These are phyloP conservation scores for Dendrostoma leiphaemia DNA, from an alignment of 2,329 filamentous ascomycete species.

Conservation along the genomic window DNA sequence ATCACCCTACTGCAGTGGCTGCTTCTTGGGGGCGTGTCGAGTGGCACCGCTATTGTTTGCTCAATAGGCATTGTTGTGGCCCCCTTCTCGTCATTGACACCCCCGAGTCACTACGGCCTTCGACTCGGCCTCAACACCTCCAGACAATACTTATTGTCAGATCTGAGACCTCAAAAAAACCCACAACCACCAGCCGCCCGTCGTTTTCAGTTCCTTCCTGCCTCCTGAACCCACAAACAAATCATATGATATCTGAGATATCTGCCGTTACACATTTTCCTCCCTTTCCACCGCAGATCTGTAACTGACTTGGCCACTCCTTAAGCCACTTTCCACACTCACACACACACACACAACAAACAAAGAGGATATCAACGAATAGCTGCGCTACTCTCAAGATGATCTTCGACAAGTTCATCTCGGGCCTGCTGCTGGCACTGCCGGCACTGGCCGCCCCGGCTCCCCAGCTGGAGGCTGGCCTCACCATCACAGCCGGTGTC, in stretches of 20 bases:
- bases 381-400: constrained; percentile 19
- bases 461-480: too few relatives aligned
- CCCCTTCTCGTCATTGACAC: not conserved
- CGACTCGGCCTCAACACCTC: too few relatives aligned
- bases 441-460: constrained; percentile 18
- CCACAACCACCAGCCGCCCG: not conserved
- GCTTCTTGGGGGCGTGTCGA: too few relatives aligned
- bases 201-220: not conserved
- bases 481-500: not conserved
- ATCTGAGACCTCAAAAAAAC: not conserved
- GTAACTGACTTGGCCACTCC: not conserved
- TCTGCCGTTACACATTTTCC: not conserved
- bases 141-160: not conserved
- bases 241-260: too few relatives aligned
- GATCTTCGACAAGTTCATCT: constrained; percentile 18
- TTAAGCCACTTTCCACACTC: not conserved
- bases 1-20: too few relatives aligned
- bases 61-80: not conserved
- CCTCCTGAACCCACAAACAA: not conserved
- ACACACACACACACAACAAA: not conserved
- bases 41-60: not conserved
- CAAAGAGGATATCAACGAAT: constrained; percentile 10
- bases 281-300: not conserved
- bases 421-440: constrained; percentile 17
- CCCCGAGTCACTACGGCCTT: not conserved